These are phyloP conservation scores for Cercis canadensis DNA, from an alignment of 306 rosid genomes.

Conservation along the genomic window DNA sequence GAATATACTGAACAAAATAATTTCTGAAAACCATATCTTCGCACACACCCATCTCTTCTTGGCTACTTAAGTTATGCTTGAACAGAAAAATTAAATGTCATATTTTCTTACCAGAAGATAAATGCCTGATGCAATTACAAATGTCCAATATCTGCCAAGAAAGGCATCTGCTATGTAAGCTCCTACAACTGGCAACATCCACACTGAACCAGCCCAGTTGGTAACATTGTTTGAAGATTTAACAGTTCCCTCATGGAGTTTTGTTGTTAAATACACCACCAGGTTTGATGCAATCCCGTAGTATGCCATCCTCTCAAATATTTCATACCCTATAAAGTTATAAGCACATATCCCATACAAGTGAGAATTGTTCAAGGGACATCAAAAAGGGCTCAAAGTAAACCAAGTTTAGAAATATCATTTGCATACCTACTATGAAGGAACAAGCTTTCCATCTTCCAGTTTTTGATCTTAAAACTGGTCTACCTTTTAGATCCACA, in stretches of 20 bases:
- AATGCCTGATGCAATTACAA: conserved; percentile 57
- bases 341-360: neutral
- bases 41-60: too few species aligned
- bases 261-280: conserved; percentile 62
- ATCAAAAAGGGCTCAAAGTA: too few species aligned
- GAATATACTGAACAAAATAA: neutral
- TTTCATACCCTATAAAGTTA: conserved; percentile 56
- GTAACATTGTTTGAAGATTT: conserved; percentile 68
- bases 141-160: conserved; percentile 79
- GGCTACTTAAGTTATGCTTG: too few species aligned
- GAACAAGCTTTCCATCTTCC: conserved; percentile 54
- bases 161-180: conserved; percentile 72
- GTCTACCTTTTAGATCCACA: conserved; percentile 46
- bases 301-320: conserved; percentile 90
- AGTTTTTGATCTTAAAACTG: conserved; percentile 42
- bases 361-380: neutral
- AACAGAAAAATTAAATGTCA: too few species aligned
- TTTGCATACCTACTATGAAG: conserved; percentile 41
- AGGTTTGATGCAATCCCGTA: conserved; percentile 71
- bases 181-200: conserved; percentile 69
- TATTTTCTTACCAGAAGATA: conserved; percentile 38
- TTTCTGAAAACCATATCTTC: too few species aligned
- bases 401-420: too few species aligned
- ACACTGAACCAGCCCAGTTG: conserved; percentile 71
- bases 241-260: conserved; percentile 83